Evolutionary conservation across 805 yeast genomes (phyloP), one percentile per base, ranked within the genome.

Genomic region (Osmozyma mogii): DNA sequence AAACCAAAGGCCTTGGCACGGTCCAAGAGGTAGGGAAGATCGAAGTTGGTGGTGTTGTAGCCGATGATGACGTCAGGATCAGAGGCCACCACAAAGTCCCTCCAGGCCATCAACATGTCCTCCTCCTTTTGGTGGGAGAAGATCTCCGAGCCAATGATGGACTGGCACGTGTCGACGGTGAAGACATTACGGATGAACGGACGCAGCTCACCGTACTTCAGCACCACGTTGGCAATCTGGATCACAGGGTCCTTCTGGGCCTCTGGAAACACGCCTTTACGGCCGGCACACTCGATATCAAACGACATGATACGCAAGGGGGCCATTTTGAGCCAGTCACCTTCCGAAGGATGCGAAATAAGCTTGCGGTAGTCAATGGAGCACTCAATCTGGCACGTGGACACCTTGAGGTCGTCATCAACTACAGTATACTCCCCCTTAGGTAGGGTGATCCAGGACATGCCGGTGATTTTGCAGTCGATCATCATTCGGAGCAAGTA

Each of bases 1-100:
- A 85, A 61, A 7, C 68, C 68, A 27, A 92, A 64, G 0, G 94
- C 81, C 27, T 62, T 64, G 0, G 98, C 95, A 35, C 99, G 73
- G 49, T 89, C 89, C 19, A 92, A 59, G 25, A 92, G 61, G 50
- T 92, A 92, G 0, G 99, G 99, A 31, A 92, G 67, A 68, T 92
- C 99, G 52, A 92, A 92, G 50, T 94, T 94, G 20, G 94, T 73
- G 4, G 84, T 85, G 55, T 92, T 92, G 58, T 92, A 92, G 28
- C 99, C 99, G 45, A 94, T 92, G 24, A 92, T 81, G 28, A 92
- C 94, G 59, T 92, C 99, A 0, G 99, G 94, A 55, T 92, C 99
- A 5, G 75, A 81, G 36, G 76, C 71, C 4, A 75, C 78, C 9
- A 92, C 72, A 47, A 94, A 94, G 20, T 87, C 83, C 40, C 73